These are phyloP conservation scores for sunflower (Helianthus annuus) DNA, from an alignment of 129 eudicot species.

Conservation along the genomic window DNA sequence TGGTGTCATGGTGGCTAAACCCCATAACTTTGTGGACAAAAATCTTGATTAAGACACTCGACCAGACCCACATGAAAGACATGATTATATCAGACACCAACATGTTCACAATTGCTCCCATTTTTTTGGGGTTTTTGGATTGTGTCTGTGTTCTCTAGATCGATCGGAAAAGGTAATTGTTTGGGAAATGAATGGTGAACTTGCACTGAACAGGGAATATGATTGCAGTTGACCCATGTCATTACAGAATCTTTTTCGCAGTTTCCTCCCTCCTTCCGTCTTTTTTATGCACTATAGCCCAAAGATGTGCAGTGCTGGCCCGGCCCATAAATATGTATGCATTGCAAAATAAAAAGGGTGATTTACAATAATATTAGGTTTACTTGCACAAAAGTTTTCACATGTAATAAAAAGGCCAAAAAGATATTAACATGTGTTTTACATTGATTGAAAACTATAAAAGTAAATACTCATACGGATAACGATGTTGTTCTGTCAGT, in stretches of 20 bases:
- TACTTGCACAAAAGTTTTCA: no score
- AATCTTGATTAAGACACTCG: constrained; percentile 60
- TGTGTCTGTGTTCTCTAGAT: background rate
- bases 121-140: constrained; percentile 12
- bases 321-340: no score
- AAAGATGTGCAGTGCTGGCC: no score
- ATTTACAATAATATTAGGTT: no score
- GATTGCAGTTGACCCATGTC: constrained; percentile 20
- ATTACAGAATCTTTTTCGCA: constrained; percentile 2
- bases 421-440: no score
- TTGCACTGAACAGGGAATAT: background rate
- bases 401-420: no score
- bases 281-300: background rate
- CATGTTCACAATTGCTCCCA: constrained; percentile 30
- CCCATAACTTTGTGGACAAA: constrained; percentile 53
- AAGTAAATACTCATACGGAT: no score
- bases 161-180: background rate
- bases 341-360: no score
- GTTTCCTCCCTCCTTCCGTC: constrained; percentile 3
- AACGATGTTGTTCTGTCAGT: no score
- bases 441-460: no score
- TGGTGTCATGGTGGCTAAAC: constrained; percentile 27
- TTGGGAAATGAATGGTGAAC: constrained; percentile 11
- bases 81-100: constrained; percentile 54
- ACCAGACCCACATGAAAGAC: constrained; percentile 94